Percentiles rank a stretch among this genome's conserved stretches.
Conservation (phyloP, 2,329 filamentous ascomycete species). For the Fusarium luffae region DNA sequence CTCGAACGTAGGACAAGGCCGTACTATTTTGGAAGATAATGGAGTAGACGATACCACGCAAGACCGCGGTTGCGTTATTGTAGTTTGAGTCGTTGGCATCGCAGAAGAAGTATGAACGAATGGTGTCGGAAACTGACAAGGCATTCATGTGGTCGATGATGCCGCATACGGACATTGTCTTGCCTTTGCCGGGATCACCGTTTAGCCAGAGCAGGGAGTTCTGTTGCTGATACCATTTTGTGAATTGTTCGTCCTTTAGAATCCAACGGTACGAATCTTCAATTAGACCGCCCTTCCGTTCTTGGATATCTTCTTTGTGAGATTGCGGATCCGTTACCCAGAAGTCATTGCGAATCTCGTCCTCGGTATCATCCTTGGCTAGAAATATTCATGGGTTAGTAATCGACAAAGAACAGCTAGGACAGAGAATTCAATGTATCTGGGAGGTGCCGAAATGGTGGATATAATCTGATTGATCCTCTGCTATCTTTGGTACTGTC, state of each 20-base stretch:
- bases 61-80: rapidly evolving
- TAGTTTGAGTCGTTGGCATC: neutral
- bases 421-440: rapidly evolving
- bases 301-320: neutral
- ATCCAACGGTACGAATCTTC: rapidly evolving
- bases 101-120: neutral
- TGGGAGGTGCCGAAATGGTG: rapidly evolving
- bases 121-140: no score
- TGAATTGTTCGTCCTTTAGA: rapidly evolving
- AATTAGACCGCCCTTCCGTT: neutral
- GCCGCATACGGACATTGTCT: neutral
- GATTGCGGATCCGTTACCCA: neutral
- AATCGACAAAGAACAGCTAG: rapidly evolving
- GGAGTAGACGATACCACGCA: neutral
- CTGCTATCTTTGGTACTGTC: neutral
- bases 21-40: neutral
- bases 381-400: rapidly evolving
- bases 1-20: neutral
- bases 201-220: rapidly evolving
- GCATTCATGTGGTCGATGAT: neutral
- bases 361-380: rapidly evolving
- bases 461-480: neutral
- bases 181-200: neutral
- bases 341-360: neutral
- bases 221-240: rapidly evolving